Percentiles rank a stretch among this genome's conserved stretches.
These are phyloP conservation scores for Grosmannia huntii DNA, from an alignment of 2,329 filamentous ascomycete genomes.

Conservation along the genomic window DNA sequence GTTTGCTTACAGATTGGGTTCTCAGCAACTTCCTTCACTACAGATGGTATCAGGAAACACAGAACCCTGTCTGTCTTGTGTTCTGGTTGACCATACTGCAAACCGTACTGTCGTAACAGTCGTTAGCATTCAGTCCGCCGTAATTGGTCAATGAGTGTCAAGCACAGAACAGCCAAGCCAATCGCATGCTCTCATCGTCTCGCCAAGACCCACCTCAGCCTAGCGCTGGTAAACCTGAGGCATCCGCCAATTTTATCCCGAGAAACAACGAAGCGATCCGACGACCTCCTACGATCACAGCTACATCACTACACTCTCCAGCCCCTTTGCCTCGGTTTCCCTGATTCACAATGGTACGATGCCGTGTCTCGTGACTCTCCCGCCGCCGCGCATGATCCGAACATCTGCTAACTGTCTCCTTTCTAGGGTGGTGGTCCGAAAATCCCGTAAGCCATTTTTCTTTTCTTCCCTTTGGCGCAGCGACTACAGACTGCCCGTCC, in stretches of 20 bases:
- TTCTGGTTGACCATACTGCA: background rate
- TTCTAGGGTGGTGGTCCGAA: slow-evolving; percentile 61
- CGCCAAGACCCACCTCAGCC: background rate
- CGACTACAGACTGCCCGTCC: background rate
- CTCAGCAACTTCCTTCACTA: too few species aligned
- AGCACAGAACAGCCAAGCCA: background rate
- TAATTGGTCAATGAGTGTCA: background rate
- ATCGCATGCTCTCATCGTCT: background rate
- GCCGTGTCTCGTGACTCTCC: background rate
- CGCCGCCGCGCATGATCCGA: background rate
- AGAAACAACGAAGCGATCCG: background rate
- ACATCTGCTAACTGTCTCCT: slow-evolving; percentile 25
- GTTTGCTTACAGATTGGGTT: too few species aligned
- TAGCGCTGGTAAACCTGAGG: background rate
- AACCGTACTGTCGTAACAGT: background rate
- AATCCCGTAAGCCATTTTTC: slow-evolving; percentile 35
- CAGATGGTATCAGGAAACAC: too few species aligned
- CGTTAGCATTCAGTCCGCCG: background rate
- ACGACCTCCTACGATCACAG: background rate
- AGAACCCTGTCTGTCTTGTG: too few species aligned
- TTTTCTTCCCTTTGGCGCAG: slow-evolving; percentile 2
- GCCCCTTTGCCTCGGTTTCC: background rate
- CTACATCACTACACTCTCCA: background rate
- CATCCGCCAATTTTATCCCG: background rate
- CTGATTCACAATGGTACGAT: background rate